Base-by-base conservation (phyloP, 73 alveolate species). In the Symbiodinium natans region DNA sequence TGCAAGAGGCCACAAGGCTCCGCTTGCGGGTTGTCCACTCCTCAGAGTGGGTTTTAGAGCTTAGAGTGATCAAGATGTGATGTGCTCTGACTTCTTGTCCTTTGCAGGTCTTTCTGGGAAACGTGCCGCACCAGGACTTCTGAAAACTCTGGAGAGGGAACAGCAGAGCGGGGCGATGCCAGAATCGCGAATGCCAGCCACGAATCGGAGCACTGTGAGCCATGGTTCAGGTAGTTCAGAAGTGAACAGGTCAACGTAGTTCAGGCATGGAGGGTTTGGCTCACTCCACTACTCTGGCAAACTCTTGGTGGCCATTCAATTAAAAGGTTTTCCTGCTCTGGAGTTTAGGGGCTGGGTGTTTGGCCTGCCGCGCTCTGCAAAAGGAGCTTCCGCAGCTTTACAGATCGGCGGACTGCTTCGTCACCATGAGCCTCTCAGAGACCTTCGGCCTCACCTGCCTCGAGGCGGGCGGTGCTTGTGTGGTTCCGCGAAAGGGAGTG, bases 401-500 rank as follows among this genome's bases (percentile, higher is more conserved):
- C 82, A 83, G 98, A 33, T 92, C 92, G 23, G 92, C 90, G 39
- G 98, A 92, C 48, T 77, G 82, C 43, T 92, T 92, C 56, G 98
- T 92, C 73, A 92, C 98, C 84, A 92, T 92, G 98, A 92, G 98
- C 54, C 90, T 92, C 46, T 92, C 98, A 21, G 98, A 92, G 92
- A 92, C 98, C 68, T 92, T 77, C 43, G 98, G 98, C 85, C 83
- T 92, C 29, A 92, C 98, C 5, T 92, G 92, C 71, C 83, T 92
- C 6, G 98, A 92, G 98, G 98, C 83, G 15, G 27, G 27, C 29
- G 25, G 27, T n/a, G 85, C 5, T 13, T 11, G 43, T 17, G 43
- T 7, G 48, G 85, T n/a, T n/a, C n/a, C 31, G 29, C 27, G 41
- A 23, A 31, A 11, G 29, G 29, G 29, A 4, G 33, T 27, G 38